Conservation (phyloP, 2,329 filamentous ascomycete genomes). For the Phaeosphaeriaceae sp. region DNA sequence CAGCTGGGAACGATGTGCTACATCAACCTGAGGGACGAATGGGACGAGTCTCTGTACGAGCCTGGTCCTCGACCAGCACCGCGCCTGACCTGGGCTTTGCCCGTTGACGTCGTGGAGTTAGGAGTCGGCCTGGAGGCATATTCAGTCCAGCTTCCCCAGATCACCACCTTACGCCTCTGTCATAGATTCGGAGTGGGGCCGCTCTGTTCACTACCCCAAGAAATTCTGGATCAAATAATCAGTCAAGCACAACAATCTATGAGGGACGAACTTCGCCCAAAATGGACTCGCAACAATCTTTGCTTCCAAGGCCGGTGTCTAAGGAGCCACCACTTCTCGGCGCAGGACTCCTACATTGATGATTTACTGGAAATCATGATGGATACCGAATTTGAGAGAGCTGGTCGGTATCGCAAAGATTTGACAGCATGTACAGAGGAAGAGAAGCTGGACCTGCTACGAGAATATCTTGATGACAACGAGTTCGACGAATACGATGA, state of each 20-base stretch:
- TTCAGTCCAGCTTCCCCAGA: neutral
- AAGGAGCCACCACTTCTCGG: neutral
- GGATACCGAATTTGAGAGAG: no score
- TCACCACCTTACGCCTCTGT: slow-evolving; percentile 7
- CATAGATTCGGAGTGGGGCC: slow-evolving; percentile 9
- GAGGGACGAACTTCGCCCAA: neutral
- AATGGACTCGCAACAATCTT: neutral
- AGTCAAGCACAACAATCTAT: neutral
- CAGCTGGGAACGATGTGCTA: slow-evolving; percentile 4
- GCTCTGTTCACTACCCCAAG: slow-evolving; percentile 9
- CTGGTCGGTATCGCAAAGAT: no score
- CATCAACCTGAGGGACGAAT: neutral
- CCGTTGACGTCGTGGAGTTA: slow-evolving; percentile 9
- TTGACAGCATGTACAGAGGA: no score
- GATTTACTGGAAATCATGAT: no score
- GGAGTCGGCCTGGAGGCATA: slow-evolving; percentile 14
- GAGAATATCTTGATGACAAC: neutral
- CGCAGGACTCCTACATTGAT: no score
- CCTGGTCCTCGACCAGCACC: neutral
- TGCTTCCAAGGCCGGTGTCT: slow-evolving; percentile 8
- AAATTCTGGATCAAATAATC: slow-evolving; percentile 15
- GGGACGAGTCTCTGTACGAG: no score
- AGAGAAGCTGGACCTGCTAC: no score
- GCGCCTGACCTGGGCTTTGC: slow-evolving; percentile 4
- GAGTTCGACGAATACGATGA: neutral